These are phyloP conservation scores for Trichoderma afroharzianum DNA, from an alignment of 2,329 filamentous ascomycete genomes.

Conservation along the genomic window DNA sequence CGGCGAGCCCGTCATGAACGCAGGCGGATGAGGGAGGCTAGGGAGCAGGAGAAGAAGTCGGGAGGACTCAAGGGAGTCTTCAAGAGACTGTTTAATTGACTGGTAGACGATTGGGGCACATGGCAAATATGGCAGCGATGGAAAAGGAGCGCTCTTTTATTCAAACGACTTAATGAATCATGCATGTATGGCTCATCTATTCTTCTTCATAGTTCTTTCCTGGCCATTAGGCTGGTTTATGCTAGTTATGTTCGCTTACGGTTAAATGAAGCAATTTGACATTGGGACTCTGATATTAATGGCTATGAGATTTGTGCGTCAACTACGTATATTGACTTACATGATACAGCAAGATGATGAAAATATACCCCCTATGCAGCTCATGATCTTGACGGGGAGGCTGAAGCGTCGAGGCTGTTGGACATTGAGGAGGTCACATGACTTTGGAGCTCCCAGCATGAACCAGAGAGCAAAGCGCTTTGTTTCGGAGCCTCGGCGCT, in stretches of 20 bases:
- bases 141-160: constrained; percentile 8
- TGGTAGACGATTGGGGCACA: background rate
- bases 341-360: background rate
- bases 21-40: constrained; percentile 31
- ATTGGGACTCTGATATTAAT: background rate
- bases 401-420: background rate
- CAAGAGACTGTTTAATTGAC: constrained; percentile 36
- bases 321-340: background rate
- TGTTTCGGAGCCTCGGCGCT: constrained; percentile 2
- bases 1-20: constrained; percentile 34
- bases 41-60: constrained; percentile 30
- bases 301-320: background rate
- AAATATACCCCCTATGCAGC: background rate
- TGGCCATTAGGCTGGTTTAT: constrained; percentile 15
- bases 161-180: constrained; percentile 17
- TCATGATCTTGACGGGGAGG: background rate
- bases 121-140: constrained; percentile 6
- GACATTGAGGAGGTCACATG: constrained; percentile 9
- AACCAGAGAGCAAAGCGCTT: background rate
- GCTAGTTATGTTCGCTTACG: constrained; percentile 14
- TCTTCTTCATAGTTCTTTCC: constrained; percentile 10
- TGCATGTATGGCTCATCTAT: constrained; percentile 17
- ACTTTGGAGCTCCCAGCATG: background rate
- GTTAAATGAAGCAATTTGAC: constrained; percentile 15
- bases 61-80: constrained; percentile 35